Conservation (phyloP, 352 stramenopile species). For the Saprolegnia diclina region DNA sequence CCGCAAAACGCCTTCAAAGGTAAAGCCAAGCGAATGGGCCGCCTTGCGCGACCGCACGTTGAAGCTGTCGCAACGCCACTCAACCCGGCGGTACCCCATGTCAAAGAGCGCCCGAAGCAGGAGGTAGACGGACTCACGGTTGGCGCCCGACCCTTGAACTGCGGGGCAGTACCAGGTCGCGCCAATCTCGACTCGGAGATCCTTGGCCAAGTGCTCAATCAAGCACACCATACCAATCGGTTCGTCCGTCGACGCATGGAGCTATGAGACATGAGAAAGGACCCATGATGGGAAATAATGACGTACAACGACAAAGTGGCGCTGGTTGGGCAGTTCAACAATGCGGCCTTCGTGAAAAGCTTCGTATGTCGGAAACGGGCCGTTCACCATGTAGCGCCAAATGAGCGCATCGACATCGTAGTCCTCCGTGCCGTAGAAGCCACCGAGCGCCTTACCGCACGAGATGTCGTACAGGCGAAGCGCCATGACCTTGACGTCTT, state of each 20-base stretch:
- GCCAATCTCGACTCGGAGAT: constrained; percentile 74
- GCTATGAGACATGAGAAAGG: constrained; percentile 29
- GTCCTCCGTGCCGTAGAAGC: constrained; percentile 50
- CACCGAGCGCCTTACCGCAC: constrained; percentile 31
- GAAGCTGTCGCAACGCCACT: constrained; percentile 82
- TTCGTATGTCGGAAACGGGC: constrained; percentile 42
- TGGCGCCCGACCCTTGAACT: constrained; percentile 53
- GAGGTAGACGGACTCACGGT: constrained; percentile 60
- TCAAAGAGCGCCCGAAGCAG: constrained; percentile 68
- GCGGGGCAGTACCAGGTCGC: constrained; percentile 74
- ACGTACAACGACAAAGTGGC: constrained; percentile 60
- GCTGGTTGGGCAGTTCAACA: constrained; percentile 31
- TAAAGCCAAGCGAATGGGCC: constrained; percentile 75
- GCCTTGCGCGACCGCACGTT: constrained; percentile 75
- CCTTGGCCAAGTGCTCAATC: constrained; percentile 56
- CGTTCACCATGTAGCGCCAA: constrained; percentile 61
- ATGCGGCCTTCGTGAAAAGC: constrained; percentile 41
- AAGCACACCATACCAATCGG: constrained; percentile 78
- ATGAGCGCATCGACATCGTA: constrained; percentile 77
- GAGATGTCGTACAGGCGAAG: constrained; percentile 21
- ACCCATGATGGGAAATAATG: neutral
- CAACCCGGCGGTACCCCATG: constrained; percentile 73
- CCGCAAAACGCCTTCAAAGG: constrained; percentile 81
- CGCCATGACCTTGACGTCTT: constrained; percentile 5
- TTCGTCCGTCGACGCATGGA: constrained; percentile 40